Base-by-base conservation (phyloP, 2,329 filamentous ascomycete genomes). In the Fusarium nelsonii region DNA sequence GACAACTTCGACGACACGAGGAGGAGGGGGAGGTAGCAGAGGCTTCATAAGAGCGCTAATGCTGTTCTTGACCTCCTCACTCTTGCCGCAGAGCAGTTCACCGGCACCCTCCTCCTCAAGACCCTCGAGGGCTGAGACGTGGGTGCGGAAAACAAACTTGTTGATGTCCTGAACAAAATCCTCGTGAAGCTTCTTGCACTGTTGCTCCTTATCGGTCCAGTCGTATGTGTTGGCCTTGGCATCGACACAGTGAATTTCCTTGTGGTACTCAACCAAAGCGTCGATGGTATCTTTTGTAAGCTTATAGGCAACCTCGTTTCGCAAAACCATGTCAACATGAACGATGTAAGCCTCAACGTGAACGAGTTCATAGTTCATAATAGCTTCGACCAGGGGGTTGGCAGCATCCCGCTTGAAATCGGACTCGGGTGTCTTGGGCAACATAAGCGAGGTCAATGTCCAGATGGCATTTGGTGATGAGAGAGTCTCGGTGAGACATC, bases 241-340 rank as follows among this genome's bases (percentile, higher is more conserved):
- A 79, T 99, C 93, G 75, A 94, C 88, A 73, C 93, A 97, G 85
- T 97, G 94, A 74, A 98, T 88, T 70, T 97, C 93, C 85, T 96
- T 94, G 87, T 99, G 96, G 81, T 97, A 97, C 79, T 97, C 93
- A 79, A 97, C 91, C 70, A 99, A 88, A 53, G 92, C 84, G 76
- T 97, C 94, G 82, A 99, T 99, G 66, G 94, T 94, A 79, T 98
- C 96, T 61, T 91, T 88, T 26, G 94, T 98, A 76, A 99, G 88
- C 87, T 99, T 99, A 88, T 94, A 98, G 73, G 94, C 96, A 76
- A 99, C 94, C 84, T 98, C 96, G 79, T 97, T 96, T 81, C 94
- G 92, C 76, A 97, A 89, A 63, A 99, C 95, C 94, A 98, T 97
- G 84, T 99, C 96, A 81, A 99, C 94, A 81, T 98, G 95, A 65